A percentile compares a stretch with the other conserved stretches of the same genome.
Evolutionary conservation across 768 basidiomycete species (phyloP).

Genomic region (Guyanaporus albipodus): DNA sequence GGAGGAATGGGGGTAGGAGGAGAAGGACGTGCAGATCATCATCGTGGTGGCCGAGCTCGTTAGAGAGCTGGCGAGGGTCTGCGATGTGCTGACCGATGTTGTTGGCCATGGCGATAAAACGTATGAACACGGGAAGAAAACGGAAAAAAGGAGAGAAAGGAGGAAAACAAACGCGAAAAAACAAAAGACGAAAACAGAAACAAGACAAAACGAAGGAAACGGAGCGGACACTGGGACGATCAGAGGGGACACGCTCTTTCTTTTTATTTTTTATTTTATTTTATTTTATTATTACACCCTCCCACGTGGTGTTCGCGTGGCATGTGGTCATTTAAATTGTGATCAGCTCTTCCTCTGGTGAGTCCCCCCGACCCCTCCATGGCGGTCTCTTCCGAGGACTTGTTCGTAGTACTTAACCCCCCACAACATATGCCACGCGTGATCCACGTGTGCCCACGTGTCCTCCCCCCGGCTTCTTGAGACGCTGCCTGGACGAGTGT

Average conservation of each 20-base stretch:
- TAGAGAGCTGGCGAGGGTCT: slow-evolving; percentile 28
- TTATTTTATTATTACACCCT: slow-evolving; percentile 6
- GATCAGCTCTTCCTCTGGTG: too few species aligned
- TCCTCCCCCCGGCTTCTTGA: background rate
- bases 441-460: slow-evolving; percentile 21
- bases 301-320: slow-evolving; percentile 27
- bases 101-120: slow-evolving; percentile 12
- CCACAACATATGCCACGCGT: background rate
- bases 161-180: background rate
- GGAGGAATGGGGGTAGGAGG: background rate
- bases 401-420: background rate
- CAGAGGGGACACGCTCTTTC: background rate
- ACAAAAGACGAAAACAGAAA: background rate
- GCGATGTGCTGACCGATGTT: slow-evolving; percentile 26
- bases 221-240: background rate
- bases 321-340: slow-evolving; percentile 12
- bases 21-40: slow-evolving; percentile 3
- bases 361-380: too few species aligned
- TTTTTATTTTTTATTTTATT: slow-evolving; percentile 14
- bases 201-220: background rate
- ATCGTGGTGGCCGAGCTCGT: slow-evolving; percentile 18
- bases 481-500: too few species aligned
- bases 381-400: too few species aligned
- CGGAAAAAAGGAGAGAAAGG: background rate
- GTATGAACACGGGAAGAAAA: slow-evolving; percentile 12